A percentile compares a stretch with the other conserved stretches of the same genome.
Conservation (phyloP, 805 yeast genomes). For the Allodekkera sacchari region DNA sequence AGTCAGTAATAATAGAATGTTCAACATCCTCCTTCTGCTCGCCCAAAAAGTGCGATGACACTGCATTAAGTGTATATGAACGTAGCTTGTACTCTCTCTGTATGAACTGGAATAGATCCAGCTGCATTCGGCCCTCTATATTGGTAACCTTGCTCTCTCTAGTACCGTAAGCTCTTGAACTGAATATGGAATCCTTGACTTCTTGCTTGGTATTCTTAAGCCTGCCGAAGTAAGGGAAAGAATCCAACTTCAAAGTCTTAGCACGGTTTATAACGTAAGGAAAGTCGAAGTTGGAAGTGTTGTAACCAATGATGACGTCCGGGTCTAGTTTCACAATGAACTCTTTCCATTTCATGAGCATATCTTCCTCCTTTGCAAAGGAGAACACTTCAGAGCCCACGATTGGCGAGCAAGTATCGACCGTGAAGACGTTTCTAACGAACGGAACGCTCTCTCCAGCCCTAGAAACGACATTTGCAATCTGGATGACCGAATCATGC, state of each 20-base stretch:
- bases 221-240: conserved; percentile 86
- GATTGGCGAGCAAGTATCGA: conserved; percentile 83
- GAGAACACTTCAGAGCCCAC: conserved; percentile 88
- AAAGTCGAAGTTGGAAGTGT: conserved; percentile 88
- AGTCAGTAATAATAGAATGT: conserved; percentile 89
- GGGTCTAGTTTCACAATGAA: conserved; percentile 84
- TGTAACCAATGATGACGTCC: conserved; percentile 94
- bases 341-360: conserved; percentile 81
- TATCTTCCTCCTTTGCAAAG: conserved; percentile 64
- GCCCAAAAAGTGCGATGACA: conserved; percentile 84
- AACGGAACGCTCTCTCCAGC: conserved; percentile 85
- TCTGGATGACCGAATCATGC: conserved; percentile 90
- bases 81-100: conserved; percentile 93
- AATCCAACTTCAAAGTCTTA: conserved; percentile 48
- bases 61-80: conserved; percentile 91
- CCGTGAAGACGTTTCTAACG: conserved; percentile 89
- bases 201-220: conserved; percentile 61
- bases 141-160: conserved; percentile 86
- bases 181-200: conserved; percentile 71
- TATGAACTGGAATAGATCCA: conserved; percentile 85
- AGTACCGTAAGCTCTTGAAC: conserved; percentile 95
- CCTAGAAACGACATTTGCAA: conserved; percentile 85
- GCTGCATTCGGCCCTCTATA: conserved; percentile 92
- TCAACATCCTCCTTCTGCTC: conserved; percentile 99
- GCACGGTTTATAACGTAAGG: conserved; percentile 92